A percentile compares a stretch with the other conserved stretches of the same genome.
These are phyloP conservation scores for Aureobasidium melanogenum DNA, from an alignment of 2,329 filamentous ascomycete genomes.

Conservation along the genomic window DNA sequence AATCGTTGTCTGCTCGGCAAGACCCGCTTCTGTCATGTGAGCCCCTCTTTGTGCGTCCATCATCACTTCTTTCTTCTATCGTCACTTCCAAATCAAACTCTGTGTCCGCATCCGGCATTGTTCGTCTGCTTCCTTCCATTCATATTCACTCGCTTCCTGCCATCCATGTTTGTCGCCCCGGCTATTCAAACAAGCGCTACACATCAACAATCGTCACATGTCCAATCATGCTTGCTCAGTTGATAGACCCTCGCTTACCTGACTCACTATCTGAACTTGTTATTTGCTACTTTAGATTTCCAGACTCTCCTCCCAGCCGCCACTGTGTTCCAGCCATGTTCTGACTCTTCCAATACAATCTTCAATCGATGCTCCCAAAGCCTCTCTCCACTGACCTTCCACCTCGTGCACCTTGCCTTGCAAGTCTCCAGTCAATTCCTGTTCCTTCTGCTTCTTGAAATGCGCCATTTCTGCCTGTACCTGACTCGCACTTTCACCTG, in stretches of 20 bases:
- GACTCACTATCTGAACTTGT: neutral
- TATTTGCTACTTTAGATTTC: neutral
- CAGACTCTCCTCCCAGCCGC: slow-evolving; percentile 74
- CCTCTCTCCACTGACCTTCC: slow-evolving; percentile 83
- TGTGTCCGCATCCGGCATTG: neutral
- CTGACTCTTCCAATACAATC: slow-evolving; percentile 66
- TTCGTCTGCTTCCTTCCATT: neutral
- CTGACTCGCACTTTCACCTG: slow-evolving; percentile 31
- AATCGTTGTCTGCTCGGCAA: too few relatives aligned
- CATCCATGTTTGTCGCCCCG: neutral
- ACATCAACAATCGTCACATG: neutral
- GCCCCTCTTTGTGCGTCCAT: neutral
- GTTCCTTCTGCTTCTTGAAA: slow-evolving; percentile 59
- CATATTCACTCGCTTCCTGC: too few relatives aligned
- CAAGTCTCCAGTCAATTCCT: slow-evolving; percentile 67
- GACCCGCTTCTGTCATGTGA: slow-evolving; percentile 5
- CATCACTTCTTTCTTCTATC: neutral
- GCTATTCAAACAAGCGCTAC: neutral
- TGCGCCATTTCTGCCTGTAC: slow-evolving; percentile 43
- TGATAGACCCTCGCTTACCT: neutral
- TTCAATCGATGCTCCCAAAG: slow-evolving; percentile 68
- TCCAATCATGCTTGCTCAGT: neutral
- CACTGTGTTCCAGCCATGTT: slow-evolving; percentile 62
- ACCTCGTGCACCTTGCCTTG: slow-evolving; percentile 90
- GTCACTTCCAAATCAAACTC: neutral